Percentiles rank a stretch among this genome's conserved stretches.
Conservation (phyloP, 352 stramenopile genomes). For the Aphanomyces invadans region DNA sequence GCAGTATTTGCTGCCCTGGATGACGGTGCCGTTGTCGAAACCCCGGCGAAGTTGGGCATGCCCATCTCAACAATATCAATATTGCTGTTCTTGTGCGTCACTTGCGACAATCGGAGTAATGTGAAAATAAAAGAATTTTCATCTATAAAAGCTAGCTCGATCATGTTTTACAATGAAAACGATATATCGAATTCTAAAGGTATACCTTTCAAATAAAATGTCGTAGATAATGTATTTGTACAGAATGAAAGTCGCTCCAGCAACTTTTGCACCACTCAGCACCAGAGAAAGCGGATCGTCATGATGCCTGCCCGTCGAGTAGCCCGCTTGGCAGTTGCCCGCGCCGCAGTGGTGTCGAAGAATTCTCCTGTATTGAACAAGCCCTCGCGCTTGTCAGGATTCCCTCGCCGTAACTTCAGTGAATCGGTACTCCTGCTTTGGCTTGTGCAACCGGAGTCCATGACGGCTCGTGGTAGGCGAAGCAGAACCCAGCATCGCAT, state of each 20-base stretch:
- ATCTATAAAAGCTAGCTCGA: no score
- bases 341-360: neutral
- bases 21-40: no score
- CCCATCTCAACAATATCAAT: no score
- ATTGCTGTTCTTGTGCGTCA: no score
- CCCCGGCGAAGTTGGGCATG: no score
- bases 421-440: conserved; percentile 4
- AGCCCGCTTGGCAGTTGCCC: neutral
- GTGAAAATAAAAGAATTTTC: no score
- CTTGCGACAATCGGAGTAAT: no score
- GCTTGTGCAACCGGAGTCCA: neutral
- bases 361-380: neutral
- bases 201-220: neutral
- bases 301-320: neutral
- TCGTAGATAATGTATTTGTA: neutral
- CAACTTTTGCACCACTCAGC: neutral
- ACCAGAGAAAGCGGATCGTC: neutral
- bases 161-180: no score
- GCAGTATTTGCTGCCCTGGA: no score
- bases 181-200: no score
- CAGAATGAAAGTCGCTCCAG: neutral
- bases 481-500: conserved; percentile 31
- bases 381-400: neutral
- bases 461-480: conserved; percentile 12
- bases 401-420: conserved; percentile 11